Evolutionary conservation across 2,329 filamentous ascomycete species (phyloP).

Genomic region (Colletotrichum agaves): DNA sequence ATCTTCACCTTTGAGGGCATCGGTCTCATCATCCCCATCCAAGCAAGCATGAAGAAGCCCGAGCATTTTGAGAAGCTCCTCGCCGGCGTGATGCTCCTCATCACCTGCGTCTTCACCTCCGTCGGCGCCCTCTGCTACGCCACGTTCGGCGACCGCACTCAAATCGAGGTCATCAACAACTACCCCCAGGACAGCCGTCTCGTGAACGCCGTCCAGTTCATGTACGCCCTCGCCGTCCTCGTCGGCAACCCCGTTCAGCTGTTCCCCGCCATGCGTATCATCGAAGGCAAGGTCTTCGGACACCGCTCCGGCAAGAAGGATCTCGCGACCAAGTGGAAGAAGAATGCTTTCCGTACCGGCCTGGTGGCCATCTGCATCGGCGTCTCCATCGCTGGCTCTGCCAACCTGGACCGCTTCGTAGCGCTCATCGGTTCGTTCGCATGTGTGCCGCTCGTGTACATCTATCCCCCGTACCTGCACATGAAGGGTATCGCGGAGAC

Average conservation of each 20-base stretch:
- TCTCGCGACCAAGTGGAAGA: conserved; percentile 77
- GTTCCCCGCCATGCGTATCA: conserved; percentile 77
- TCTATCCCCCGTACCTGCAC: conserved; percentile 79
- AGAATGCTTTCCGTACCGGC: conserved; percentile 72
- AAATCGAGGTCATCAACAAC: conserved; percentile 81
- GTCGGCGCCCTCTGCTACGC: conserved; percentile 80
- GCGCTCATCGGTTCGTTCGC: conserved; percentile 96
- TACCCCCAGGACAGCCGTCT: conserved; percentile 76
- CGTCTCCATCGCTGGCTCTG: conserved; percentile 72
- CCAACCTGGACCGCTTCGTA: conserved; percentile 90
- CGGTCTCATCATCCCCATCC: conserved; percentile 96
- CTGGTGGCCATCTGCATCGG: conserved; percentile 69
- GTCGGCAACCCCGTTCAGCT: conserved; percentile 79
- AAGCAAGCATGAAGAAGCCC: conserved; percentile 88
- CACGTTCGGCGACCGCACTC: conserved; percentile 74
- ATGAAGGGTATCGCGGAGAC: conserved; percentile 72
- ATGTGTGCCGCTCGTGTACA: conserved; percentile 94
- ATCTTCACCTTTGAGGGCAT: conserved; percentile 99
- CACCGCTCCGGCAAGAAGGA: conserved; percentile 74
- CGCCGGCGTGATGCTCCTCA: conserved; percentile 76
- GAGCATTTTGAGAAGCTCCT: conserved; percentile 74
- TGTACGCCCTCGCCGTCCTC: conserved; percentile 80
- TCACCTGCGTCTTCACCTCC: conserved; percentile 77
- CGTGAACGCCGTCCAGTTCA: conserved; percentile 81
- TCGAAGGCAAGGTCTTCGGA: conserved; percentile 76